Base-by-base conservation (phyloP, 305 asterid species). In the Fraxinus greggii region DNA sequence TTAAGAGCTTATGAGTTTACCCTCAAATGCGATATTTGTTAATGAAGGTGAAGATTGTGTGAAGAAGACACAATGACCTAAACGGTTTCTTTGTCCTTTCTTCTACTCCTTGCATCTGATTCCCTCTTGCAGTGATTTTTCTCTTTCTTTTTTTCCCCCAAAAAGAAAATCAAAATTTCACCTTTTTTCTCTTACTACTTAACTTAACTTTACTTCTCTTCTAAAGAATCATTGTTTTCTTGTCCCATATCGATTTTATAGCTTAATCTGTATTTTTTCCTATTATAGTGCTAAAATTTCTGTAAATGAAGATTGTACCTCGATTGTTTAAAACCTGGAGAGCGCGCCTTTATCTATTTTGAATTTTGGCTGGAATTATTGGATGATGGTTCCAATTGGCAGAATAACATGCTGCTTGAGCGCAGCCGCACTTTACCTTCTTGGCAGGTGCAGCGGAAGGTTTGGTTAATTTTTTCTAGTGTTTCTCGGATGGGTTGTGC, bases 381-480 rank as follows among this genome's bases (percentile, higher is more conserved):
- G 72, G 40, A 75, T 84, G 84, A 93, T 95, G 98, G 91, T 88
- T 63, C 97, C 97, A 17, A 89, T 95, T 85, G 94, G 95, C 42
- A 98, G 99, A 80, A 78, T 95, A 59, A 80, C 97, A 75, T 96
- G 98, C 86, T 93, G 98, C 88, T 86, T 96, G 76, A 88, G 99
- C 84, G 98, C 95, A 10, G 97, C 96, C 5, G 97, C 98, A 75
- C 97, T 96, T 72, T 96, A 94, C 89, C 96, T 96, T 84, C 98
- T 96, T 72, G 98, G 98, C 26, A 87, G 98, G 88, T 91, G 97
- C 86, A 92, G 94, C 79, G 98, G 98, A 85, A 92, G 98, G 99
- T 96, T 1, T 76, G 19, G 56, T 78, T 23, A 7, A 13, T 78
- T 21, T 63, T 23, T 6, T 42, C 61, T 24, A 2, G 33, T 26